phyloP scores from a whole-genome alignment of 1,284 basidiomycete genomes.

The Blastosporella zonata region DNA sequence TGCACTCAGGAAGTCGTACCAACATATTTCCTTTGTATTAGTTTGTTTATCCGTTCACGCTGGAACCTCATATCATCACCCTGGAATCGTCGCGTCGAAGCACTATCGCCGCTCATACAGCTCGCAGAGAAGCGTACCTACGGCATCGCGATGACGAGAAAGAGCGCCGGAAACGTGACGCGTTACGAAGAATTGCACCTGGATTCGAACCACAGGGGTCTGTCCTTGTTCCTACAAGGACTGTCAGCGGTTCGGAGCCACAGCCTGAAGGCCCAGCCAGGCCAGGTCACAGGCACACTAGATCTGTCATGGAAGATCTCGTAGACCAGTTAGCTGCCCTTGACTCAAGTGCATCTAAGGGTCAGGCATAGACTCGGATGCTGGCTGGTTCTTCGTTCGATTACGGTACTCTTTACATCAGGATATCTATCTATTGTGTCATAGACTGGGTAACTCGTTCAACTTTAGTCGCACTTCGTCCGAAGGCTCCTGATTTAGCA shows the following conservation, averaged over 20 bases:
- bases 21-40: constrained; percentile 29
- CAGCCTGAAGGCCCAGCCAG: constrained; percentile 16
- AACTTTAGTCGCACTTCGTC: too few species aligned
- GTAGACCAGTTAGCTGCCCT: constrained; percentile 74
- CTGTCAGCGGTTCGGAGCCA: constrained; percentile 17
- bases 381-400: too few species aligned
- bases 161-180: constrained; percentile 72
- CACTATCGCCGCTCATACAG: constrained; percentile 61
- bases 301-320: constrained; percentile 78
- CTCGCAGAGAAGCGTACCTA: constrained; percentile 69
- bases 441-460: too few species aligned
- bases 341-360: constrained; percentile 31
- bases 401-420: too few species aligned
- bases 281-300: constrained; percentile 27
- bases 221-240: constrained; percentile 54
- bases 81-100: constrained; percentile 67
- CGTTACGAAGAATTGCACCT: constrained; percentile 69
- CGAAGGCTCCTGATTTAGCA: too few species aligned
- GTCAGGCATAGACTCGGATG: too few species aligned
- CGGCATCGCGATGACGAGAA: constrained; percentile 73
- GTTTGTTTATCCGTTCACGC: constrained; percentile 93
- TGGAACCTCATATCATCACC: constrained; percentile 81
- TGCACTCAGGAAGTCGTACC: background rate
- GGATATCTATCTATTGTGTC: too few species aligned
- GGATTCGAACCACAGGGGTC: constrained; percentile 64